phyloP scores from a whole-genome alignment of 2,329 filamentous ascomycete genomes.

The Fusarium sp. region DNA sequence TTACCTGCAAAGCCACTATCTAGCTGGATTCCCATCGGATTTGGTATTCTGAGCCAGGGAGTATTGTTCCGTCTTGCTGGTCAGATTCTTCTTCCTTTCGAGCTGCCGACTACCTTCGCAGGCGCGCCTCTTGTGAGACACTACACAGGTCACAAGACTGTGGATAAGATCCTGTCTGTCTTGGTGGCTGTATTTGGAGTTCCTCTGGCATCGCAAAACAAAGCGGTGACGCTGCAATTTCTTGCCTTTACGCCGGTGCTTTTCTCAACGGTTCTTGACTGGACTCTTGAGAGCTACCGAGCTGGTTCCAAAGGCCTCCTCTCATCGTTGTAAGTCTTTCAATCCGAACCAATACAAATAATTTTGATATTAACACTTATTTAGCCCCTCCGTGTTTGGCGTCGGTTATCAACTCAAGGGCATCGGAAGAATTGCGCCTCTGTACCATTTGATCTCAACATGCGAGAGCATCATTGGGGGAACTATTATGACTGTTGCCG shows the following conservation, averaged over 20 bases:
- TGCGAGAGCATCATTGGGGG: neutral
- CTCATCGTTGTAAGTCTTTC: neutral
- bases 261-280: neutral
- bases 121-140: neutral
- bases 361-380: fast-evolving
- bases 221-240: neutral
- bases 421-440: neutral
- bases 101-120: neutral
- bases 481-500: fast-evolving
- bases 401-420: neutral
- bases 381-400: neutral
- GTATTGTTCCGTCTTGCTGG: neutral
- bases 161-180: neutral
- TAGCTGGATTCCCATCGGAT: neutral
- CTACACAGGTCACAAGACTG: neutral
- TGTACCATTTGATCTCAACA: neutral
- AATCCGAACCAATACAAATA: neutral
- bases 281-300: conserved; percentile 13
- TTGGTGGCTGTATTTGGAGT: neutral
- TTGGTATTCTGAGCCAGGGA: neutral
- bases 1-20: neutral
- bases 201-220: fast-evolving
- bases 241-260: neutral
- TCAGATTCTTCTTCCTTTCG: fast-evolving
- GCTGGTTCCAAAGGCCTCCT: neutral